phyloP scores from a whole-genome alignment of 331 rosid species.

The Phaseolus coccineus region DNA sequence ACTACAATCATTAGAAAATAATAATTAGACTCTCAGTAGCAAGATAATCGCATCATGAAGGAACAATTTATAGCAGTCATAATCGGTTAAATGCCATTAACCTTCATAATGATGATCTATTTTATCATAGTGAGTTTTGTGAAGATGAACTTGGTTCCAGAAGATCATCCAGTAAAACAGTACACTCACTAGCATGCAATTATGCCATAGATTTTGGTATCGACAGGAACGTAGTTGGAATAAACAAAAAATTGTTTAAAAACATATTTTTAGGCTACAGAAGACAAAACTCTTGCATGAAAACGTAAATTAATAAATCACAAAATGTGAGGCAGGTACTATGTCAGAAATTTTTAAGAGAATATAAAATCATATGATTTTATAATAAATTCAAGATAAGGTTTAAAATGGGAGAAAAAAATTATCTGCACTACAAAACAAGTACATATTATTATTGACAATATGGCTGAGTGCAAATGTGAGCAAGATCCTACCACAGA shows the following conservation, averaged over 20 bases:
- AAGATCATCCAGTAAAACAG: not conserved
- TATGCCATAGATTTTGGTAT: constrained; percentile 24
- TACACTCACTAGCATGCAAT: not conserved
- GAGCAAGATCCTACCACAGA: constrained; percentile 81
- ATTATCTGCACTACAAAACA: constrained; percentile 32
- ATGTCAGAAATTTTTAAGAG: constrained; percentile 13
- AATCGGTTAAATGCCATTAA: constrained; percentile 21
- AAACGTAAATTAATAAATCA: constrained; percentile 18
- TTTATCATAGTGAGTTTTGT: constrained; percentile 16
- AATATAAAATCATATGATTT: not conserved
- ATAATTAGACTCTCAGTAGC: constrained; percentile 9
- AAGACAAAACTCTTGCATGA: constrained; percentile 2
- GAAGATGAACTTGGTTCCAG: constrained; percentile 15
- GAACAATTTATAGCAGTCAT: constrained; percentile 25
- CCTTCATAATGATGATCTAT: constrained; percentile 22
- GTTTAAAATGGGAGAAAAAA: not conserved
- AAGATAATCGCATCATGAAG: constrained; percentile 13
- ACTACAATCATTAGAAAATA: constrained; percentile 54
- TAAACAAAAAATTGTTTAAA: not conserved
- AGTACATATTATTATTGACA: constrained; percentile 10
- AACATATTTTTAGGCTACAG: not conserved
- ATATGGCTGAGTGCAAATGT: constrained; percentile 7
- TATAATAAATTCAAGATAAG: constrained; percentile 12
- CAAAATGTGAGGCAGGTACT: constrained; percentile 11
- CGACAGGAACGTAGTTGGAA: constrained; percentile 3